These are phyloP conservation scores for Flaveria bidentis DNA, from an alignment of 129 eudicot species.

Conservation along the genomic window DNA sequence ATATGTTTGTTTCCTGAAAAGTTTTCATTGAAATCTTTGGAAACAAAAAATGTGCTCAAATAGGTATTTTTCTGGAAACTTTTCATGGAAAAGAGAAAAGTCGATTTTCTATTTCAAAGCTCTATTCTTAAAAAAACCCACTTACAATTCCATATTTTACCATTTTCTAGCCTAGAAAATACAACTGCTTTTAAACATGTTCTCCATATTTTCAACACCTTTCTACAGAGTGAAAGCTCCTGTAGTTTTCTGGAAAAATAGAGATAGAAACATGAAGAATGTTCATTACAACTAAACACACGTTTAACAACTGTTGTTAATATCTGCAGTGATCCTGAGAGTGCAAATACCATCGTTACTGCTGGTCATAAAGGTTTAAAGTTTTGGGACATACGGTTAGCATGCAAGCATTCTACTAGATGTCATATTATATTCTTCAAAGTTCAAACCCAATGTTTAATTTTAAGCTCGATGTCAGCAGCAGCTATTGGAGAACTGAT, in stretches of 20 bases:
- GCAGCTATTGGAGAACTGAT: background rate
- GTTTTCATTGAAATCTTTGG: background rate
- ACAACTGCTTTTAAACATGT: background rate
- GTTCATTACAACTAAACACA: background rate
- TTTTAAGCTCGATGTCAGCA: background rate
- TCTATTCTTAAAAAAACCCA: background rate
- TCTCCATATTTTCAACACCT: background rate
- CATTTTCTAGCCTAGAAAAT: background rate
- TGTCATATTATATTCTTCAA: background rate
- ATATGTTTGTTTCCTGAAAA: background rate
- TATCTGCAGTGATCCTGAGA: slow-evolving; percentile 71
- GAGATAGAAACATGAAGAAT: background rate
- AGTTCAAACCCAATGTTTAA: background rate
- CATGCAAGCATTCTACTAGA: slow-evolving; percentile 9
- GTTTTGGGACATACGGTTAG: slow-evolving; percentile 96
- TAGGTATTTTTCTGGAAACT: background rate
- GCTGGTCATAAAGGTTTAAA: slow-evolving; percentile 76
- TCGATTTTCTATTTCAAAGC: background rate
- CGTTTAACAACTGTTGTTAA: background rate
- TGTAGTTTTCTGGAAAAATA: background rate
- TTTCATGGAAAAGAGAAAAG: background rate
- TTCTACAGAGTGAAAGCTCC: background rate
- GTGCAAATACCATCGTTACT: slow-evolving; percentile 67
- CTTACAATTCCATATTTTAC: background rate
- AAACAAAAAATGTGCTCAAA: background rate